A percentile compares a stretch with the other conserved stretches of the same genome.
These are phyloP conservation scores for Torrubiellomyces zombiae DNA, from an alignment of 2,329 filamentous ascomycete species.

Conservation along the genomic window DNA sequence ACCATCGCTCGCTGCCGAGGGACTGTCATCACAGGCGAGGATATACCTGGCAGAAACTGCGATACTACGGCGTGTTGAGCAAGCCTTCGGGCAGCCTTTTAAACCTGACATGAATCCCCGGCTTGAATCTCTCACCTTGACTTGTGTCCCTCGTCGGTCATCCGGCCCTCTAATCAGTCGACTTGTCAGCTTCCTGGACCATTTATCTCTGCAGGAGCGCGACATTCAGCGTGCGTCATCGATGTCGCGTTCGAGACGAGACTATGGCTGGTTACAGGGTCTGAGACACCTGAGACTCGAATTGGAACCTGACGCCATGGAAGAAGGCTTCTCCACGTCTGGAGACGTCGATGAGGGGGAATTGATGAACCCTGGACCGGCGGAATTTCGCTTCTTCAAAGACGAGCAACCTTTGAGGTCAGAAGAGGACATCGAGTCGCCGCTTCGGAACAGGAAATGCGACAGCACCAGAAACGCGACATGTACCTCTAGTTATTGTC, in stretches of 20 bases:
- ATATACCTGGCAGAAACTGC: slow-evolving; percentile 27
- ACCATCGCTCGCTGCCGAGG: slow-evolving; percentile 24
- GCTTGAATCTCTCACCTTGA: slow-evolving; percentile 34
- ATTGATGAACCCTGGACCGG: slow-evolving; percentile 22
- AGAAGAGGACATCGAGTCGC: slow-evolving; percentile 3
- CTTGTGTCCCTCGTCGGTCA: slow-evolving; percentile 35
- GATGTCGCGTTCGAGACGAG: slow-evolving; percentile 14
- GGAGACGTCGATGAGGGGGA: slow-evolving; percentile 23
- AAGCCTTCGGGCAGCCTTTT: slow-evolving; percentile 30
- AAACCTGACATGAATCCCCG: slow-evolving; percentile 40
- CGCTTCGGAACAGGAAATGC: slow-evolving; percentile 1
- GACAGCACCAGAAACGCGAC: slow-evolving; percentile 4
- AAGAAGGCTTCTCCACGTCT: slow-evolving; percentile 16
- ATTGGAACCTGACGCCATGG: slow-evolving; percentile 27
- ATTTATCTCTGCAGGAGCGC: slow-evolving; percentile 31
- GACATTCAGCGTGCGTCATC: slow-evolving; percentile 18
- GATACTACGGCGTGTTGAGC: slow-evolving; percentile 24
- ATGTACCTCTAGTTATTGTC: neutral
- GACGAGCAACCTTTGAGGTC: slow-evolving; percentile 7
- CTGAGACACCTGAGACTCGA: slow-evolving; percentile 38
- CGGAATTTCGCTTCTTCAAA: slow-evolving; percentile 29
- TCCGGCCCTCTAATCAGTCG: slow-evolving; percentile 29
- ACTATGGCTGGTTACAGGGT: slow-evolving; percentile 28
- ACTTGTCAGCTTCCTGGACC: slow-evolving; percentile 29
- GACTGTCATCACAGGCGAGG: slow-evolving; percentile 18